These are phyloP conservation scores for Selaginella moellendorffii DNA, from an alignment of 75 land plant species.

Conservation along the genomic window DNA sequence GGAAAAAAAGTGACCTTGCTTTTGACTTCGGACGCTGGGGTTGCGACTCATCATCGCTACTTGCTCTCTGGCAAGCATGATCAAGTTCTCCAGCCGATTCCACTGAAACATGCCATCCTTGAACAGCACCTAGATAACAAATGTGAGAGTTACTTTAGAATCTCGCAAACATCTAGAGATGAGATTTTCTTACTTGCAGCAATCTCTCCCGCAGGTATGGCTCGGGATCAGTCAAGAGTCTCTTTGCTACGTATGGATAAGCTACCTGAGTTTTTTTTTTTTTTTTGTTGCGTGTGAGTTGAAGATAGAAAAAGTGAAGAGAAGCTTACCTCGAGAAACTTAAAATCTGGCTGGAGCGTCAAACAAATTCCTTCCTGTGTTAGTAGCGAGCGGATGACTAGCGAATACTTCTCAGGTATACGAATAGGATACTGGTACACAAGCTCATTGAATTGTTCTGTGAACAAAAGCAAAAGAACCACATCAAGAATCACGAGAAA, in stretches of 20 bases:
- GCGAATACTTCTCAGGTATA: conserved; percentile 92
- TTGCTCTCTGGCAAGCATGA: conserved; percentile 86
- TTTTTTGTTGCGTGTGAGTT: not conserved
- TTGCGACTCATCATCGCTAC: conserved; percentile 75
- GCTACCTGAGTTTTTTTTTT: no score
- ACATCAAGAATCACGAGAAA: no score
- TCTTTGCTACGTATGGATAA: conserved; percentile 93
- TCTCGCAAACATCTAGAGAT: not conserved
- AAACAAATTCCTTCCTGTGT: conserved; percentile 98
- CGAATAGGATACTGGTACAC: conserved; percentile 95
- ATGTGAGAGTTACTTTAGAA: not conserved
- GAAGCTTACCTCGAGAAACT: conserved; percentile 88
- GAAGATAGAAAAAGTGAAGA: not conserved
- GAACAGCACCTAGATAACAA: conserved; percentile 76
- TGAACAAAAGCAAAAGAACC: no score
- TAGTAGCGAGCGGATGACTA: conserved; percentile 87
- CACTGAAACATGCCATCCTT: conserved; percentile 94
- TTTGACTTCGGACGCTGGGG: conserved; percentile 19
- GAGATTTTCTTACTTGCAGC: conserved; percentile 39
- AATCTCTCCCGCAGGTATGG: conserved; percentile 97
- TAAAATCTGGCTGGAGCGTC: conserved; percentile 73
- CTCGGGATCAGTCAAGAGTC: conserved; percentile 90
- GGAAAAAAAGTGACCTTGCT: no score
- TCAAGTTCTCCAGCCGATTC: conserved; percentile 92
- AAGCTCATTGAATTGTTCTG: conserved; percentile 85